Evolutionary conservation across 805 yeast genomes (phyloP), one percentile per base, ranked within the genome.

Genomic region (Brettanomyces bruxellensis): DNA sequence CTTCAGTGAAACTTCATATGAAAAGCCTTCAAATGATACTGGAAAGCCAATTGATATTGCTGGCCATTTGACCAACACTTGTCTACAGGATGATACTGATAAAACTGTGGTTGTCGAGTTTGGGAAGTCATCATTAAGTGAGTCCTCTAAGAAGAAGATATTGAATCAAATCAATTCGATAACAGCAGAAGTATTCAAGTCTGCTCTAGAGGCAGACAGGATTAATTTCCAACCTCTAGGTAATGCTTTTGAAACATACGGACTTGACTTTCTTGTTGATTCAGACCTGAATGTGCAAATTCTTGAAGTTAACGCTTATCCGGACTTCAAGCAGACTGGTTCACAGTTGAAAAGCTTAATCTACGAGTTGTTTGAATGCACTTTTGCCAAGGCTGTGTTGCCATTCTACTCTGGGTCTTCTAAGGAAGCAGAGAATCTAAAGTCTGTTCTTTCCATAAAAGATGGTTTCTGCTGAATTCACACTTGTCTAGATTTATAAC

Each of bases 271-370:
- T 62, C 64, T 93, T 46, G 85, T 93, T 14, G 81, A 79, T 54
- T 67, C 64, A 2, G 68, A 76, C 30, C 59, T 63, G 23, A 61
- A 71, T 12, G 91, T 85, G 3, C 72, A 70, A 40, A 59, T 93
- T 25, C 66, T 91, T 38, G 98, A 93, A 62, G 86, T 89, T 40
- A 93, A 93, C 58, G 83, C 98, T 13, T 93, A 83, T 59, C 99
- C 99, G 1, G 99, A 93, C 60, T 93, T 93, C 67, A 89, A 88
- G 58, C 99, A 93, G 65, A 93, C 98, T 0, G 99, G 99, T 14
- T 76, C 68, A 13, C 83, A 75, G 6, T 69, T 91, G 55, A 85
- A 83, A 57, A 68, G 55, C 2, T 57, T 88, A 23, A 85, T 93
- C 30, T 71, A 72, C 51, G 83, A 75, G 34, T 67, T 90, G 40